Conservation (phyloP, 2,329 filamentous ascomycete species). For the Fusarium lyarnte region DNA sequence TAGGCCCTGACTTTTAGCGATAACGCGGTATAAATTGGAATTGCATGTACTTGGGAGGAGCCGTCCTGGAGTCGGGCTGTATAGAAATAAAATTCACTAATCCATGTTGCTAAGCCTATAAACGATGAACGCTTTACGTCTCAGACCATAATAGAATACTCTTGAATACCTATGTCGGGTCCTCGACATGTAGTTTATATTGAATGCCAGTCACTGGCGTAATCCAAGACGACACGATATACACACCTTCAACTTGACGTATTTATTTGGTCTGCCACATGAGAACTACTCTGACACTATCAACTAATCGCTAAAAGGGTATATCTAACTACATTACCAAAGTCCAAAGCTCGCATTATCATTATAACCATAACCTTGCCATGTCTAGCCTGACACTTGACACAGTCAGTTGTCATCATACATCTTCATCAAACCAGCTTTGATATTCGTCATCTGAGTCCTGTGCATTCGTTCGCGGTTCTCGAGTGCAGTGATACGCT, state of each 20-base stretch:
- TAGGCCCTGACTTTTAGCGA: slow-evolving; percentile 53
- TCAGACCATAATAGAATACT: slow-evolving; percentile 16
- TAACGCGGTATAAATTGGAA: slow-evolving; percentile 6
- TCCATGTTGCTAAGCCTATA: slow-evolving; percentile 18
- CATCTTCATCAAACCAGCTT: slow-evolving; percentile 50
- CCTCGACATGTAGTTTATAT: neutral
- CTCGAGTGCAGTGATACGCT: slow-evolving; percentile 52
- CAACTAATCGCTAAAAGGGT: slow-evolving; percentile 17
- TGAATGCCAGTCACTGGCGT: neutral
- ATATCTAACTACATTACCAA: slow-evolving; percentile 17
- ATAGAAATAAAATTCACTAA: slow-evolving; percentile 23
- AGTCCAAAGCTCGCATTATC: neutral
- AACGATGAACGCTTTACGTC: neutral
- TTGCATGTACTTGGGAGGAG: slow-evolving; percentile 20
- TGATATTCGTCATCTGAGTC: slow-evolving; percentile 50
- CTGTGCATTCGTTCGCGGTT: slow-evolving; percentile 46
- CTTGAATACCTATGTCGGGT: neutral
- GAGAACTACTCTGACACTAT: neutral
- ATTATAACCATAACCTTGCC: neutral
- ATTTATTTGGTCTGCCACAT: neutral
- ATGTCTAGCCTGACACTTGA: neutral
- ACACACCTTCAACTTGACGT: neutral
- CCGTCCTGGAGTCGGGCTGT: slow-evolving; percentile 20
- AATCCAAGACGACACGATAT: neutral
- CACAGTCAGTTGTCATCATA: slow-evolving; percentile 47